Base-by-base conservation (phyloP, 1,284 basidiomycete genomes). In the Ceratobasidium sp. region DNA sequence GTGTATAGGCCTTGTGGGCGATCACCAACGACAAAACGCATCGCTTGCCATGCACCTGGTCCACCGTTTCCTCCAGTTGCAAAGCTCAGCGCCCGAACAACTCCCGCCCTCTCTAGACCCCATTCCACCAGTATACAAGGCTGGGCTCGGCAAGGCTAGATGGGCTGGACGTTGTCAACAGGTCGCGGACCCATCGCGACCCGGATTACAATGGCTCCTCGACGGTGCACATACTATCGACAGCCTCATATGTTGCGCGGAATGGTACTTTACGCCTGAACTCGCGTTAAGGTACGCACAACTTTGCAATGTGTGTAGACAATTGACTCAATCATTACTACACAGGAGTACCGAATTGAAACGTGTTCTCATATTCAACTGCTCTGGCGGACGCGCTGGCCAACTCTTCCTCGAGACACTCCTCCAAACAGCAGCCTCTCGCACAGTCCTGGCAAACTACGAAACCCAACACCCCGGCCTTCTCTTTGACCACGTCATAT, bases 111-210 rank as follows among this genome's bases (percentile, higher is more conserved):
- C 77, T 28, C 76, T 18, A 56, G 75, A 76, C 14, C 36, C 75
- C 4, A 73, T 75, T 14, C 73, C 90, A 0, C 77, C 81, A 8
- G 77, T 83, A 5, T 90, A 93, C 76, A 78, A 86, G 33, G 77
- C 82, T 30, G 95, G 90, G 1, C 82, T 99, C 21, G 81, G 87
- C 75, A 82, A 85, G 16, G 87, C 95, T 0, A 87, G 84, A 73
- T 99, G 96, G 96, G 96, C 97, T 1, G 97, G 97, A n/a, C 87
- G 97, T 51, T 99, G 97, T 80, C 97, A 99, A 81, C 87, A 86
- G 0, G 88, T 97, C 7, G 74, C 76, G 2, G 91, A 94, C 75
- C 88, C 88, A 1, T 78, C 75, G 36, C 60, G 21, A 78, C 83
- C 64, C 1, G 77, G 79, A 4, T 83, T 86, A 11, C 92, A 87